Percentiles rank a stretch among this genome's conserved stretches.
Evolutionary conservation across 306 rosid species (phyloP).

Genomic region (Begonia fuchsioides): DNA sequence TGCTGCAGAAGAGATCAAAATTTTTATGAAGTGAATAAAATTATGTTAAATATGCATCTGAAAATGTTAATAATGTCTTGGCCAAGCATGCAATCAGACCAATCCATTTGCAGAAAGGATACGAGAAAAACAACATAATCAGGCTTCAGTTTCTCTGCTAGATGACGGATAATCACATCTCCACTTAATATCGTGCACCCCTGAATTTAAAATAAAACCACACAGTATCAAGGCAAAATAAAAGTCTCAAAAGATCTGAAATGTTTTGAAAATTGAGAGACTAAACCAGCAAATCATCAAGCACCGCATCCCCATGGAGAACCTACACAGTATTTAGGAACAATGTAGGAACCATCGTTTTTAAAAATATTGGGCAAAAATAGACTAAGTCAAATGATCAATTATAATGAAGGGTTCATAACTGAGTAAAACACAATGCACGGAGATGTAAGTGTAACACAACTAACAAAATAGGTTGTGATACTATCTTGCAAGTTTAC

Average conservation of each 20-base stretch:
- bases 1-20: too few relatives aligned
- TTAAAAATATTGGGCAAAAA: not conserved
- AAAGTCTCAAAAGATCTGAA: constrained; percentile 5
- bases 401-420: too few relatives aligned
- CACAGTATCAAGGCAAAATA: not conserved
- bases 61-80: too few relatives aligned
- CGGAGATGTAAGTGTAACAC: too few relatives aligned
- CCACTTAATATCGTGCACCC: constrained; percentile 93
- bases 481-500: too few relatives aligned
- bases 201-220: constrained; percentile 19
- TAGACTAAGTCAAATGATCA: too few relatives aligned
- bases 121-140: constrained; percentile 54
- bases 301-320: constrained; percentile 91
- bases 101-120: constrained; percentile 10
- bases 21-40: too few relatives aligned
- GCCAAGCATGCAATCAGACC: too few relatives aligned
- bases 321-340: constrained; percentile 42
- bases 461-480: too few relatives aligned
- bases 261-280: constrained; percentile 10
- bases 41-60: too few relatives aligned
- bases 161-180: constrained; percentile 81
- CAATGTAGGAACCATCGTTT: constrained; percentile 1
- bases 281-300: constrained; percentile 58
- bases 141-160: constrained; percentile 63
- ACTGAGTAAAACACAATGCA: too few relatives aligned